phyloP scores from a whole-genome alignment of 2,329 filamentous ascomycete species.

The Periconia digitata region DNA sequence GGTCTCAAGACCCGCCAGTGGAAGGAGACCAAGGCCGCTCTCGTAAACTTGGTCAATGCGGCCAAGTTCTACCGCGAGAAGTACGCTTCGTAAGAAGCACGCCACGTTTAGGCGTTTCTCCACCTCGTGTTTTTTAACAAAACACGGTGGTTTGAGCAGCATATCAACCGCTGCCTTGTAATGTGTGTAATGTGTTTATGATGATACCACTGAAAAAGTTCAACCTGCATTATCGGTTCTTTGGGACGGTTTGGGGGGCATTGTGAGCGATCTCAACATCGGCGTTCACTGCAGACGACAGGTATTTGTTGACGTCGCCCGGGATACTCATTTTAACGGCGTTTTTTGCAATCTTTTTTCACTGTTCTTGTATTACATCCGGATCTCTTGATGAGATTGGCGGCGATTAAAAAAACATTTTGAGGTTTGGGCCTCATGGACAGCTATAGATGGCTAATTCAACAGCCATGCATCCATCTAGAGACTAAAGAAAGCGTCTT shows the following conservation, averaged over 20 bases:
- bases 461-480: not conserved
- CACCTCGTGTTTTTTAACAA: constrained; percentile 35
- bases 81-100: constrained; percentile 63
- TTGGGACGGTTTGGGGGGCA: constrained; percentile 25
- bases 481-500: not conserved
- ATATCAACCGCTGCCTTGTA: constrained; percentile 44
- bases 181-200: constrained; percentile 42
- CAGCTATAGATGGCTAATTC: not conserved
- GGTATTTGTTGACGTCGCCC: constrained; percentile 2
- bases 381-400: constrained; percentile 2
- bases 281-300: constrained; percentile 35
- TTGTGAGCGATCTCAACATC: constrained; percentile 44
- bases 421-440: not conserved
- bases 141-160: constrained; percentile 31
- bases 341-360: constrained; percentile 1
- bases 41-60: constrained; percentile 96
- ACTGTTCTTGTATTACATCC: not conserved
- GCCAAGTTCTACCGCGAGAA: constrained; percentile 96
- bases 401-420: not conserved
- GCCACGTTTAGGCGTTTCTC: constrained; percentile 23
- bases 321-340: not conserved
- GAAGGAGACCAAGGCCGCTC: constrained; percentile 96
- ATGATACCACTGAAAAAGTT: constrained; percentile 49
- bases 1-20: constrained; percentile 99
- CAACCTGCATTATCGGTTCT: constrained; percentile 45